Base-by-base conservation (phyloP, 192 early-diverging fungal genomes). In the Coemansia sp. region DNA sequence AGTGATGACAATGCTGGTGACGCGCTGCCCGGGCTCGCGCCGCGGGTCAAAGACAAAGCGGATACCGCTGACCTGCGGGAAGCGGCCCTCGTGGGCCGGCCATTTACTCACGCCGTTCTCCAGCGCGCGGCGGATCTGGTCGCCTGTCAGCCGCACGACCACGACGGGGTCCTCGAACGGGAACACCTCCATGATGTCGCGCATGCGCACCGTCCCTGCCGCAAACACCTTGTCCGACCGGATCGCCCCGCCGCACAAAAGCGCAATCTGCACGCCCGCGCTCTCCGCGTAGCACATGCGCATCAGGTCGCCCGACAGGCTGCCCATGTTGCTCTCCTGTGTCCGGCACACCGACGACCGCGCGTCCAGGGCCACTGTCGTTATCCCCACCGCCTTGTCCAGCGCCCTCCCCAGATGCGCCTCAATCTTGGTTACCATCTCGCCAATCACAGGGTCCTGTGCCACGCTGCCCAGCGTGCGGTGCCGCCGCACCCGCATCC, bases 131-230 rank as follows among this genome's bases (percentile, higher is more conserved):
- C 81, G 80, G 47, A 88, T 59, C 58, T 88, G 83, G 25, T 77
- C 70, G 5, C 88, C 88, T 2, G 84, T 86, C 19, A 89, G 46
- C 33, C 58, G 52, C 16, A 89, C 70, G 9, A 89, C 87, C 2
- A 89, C 83, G 1, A 83, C 56, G 6, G 87, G 87, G 46, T 89
- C 88, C 40, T 85, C 82, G 23, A 88, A 89, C 24, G 88, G 88
- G 54, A 89, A 87, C 18, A 84, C 69, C 29, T 86, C 83, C 71
- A 87, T 79, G 23, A 89, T 67, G 45, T 88, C 85, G 18, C 82
- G 83, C 48, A 89, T 58, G 12, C 77, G 83, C 38, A 89, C 65
- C 16, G 66, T 62, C 5, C 87, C 88, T 22, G 71, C 61, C 0
- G 69, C 69, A 49, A 83, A 75, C 2, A 85, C 74, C 22, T 59